These are phyloP conservation scores for Oligophagozyma castellii DNA, from an alignment of 1,139 yeast genomes.

Conservation along the genomic window DNA sequence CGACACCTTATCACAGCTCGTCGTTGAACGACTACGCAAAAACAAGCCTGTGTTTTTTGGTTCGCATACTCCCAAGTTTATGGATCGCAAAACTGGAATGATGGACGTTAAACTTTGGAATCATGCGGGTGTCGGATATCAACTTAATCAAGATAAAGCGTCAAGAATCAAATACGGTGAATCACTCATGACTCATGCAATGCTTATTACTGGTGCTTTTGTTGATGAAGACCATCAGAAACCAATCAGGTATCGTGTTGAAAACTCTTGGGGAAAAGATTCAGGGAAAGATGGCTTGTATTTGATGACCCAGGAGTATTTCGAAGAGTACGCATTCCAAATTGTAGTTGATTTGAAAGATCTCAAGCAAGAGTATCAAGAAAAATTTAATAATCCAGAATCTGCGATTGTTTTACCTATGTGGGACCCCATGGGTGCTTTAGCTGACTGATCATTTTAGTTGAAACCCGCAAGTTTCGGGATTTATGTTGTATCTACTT, in stretches of 20 bases:
- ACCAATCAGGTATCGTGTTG: conserved; percentile 71
- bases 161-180: conserved; percentile 43
- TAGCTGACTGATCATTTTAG: conserved; percentile 36
- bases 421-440: conserved; percentile 82
- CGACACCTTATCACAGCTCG: conserved; percentile 41
- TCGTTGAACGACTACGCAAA: conserved; percentile 51
- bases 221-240: conserved; percentile 34
- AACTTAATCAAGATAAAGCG: conserved; percentile 41
- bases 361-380: conserved; percentile 35
- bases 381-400: conserved; percentile 24
- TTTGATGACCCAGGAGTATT: conserved; percentile 73
- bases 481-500: not conserved
- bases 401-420: conserved; percentile 51
- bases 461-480: not conserved
- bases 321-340: conserved; percentile 73
- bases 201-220: conserved; percentile 74
- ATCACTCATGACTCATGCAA: conserved; percentile 75
- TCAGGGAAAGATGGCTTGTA: conserved; percentile 64
- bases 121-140: conserved; percentile 49
- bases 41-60: conserved; percentile 78
- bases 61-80: conserved; percentile 65
- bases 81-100: conserved; percentile 46
- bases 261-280: conserved; percentile 77
- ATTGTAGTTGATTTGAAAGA: conserved; percentile 53
- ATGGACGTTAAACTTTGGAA: conserved; percentile 62